phyloP scores from a whole-genome alignment of 1,284 basidiomycete genomes.

The Mycena citricolor region DNA sequence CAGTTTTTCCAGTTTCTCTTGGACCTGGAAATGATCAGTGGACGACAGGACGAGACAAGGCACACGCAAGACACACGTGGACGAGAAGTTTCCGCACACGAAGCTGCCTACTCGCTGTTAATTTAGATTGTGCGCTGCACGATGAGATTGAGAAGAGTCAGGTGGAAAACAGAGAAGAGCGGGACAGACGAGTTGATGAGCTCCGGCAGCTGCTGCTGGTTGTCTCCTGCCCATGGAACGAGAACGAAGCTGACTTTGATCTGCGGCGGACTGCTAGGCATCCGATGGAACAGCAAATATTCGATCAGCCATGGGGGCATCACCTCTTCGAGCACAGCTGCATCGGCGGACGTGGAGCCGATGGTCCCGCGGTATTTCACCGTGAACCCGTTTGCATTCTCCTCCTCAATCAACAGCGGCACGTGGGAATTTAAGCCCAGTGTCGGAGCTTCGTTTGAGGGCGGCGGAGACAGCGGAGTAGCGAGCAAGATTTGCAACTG shows the following conservation, averaged over 20 bases:
- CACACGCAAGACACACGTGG: slow-evolving; percentile 59
- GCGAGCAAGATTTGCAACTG: slow-evolving; percentile 68
- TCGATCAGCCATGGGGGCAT: slow-evolving; percentile 91
- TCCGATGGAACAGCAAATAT: slow-evolving; percentile 75
- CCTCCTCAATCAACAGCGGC: slow-evolving; percentile 80
- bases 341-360: slow-evolving; percentile 54
- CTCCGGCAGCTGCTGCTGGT: slow-evolving; percentile 65
- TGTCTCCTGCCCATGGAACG: slow-evolving; percentile 66
- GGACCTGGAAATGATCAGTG: slow-evolving; percentile 49
- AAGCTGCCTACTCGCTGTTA: slow-evolving; percentile 86
- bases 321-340: slow-evolving; percentile 68
- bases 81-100: slow-evolving; percentile 80
- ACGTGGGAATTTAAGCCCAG: slow-evolving; percentile 65
- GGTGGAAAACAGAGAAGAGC: background rate
- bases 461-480: slow-evolving; percentile 68
- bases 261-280: slow-evolving; percentile 43
- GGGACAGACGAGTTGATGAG: slow-evolving; percentile 68
- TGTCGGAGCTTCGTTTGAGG: slow-evolving; percentile 71
- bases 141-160: slow-evolving; percentile 17
- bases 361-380: slow-evolving; percentile 75
- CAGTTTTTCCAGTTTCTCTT: slow-evolving; percentile 81
- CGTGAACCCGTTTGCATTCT: slow-evolving; percentile 76
- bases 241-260: slow-evolving; percentile 88
- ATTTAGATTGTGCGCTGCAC: slow-evolving; percentile 70
- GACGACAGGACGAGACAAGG: background rate